A percentile compares a stretch with the other conserved stretches of the same genome.
Conservation (phyloP, 2,329 filamentous ascomycete species). For the Venturia aucupariae region DNA sequence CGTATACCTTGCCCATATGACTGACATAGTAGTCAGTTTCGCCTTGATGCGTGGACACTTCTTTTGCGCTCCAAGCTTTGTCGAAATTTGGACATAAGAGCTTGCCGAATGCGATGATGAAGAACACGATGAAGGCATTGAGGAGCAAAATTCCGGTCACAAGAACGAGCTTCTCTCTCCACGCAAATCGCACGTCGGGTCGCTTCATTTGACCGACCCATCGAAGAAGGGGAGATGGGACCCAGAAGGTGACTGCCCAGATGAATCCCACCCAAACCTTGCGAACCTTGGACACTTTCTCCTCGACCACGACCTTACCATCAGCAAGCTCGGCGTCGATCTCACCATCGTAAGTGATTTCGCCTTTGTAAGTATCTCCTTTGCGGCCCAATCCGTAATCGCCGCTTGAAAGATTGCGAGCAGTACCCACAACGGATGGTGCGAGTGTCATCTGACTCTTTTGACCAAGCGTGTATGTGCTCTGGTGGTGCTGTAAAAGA, state of each 20-base stretch:
- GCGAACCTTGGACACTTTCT: constrained; percentile 53
- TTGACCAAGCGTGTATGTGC: constrained; percentile 36
- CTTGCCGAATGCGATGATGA: constrained; percentile 78
- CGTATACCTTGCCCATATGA: constrained; percentile 81
- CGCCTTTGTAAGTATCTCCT: constrained; percentile 67
- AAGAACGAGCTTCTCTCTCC: constrained; percentile 88
- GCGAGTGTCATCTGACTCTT: constrained; percentile 35
- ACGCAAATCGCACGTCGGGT: constrained; percentile 92
- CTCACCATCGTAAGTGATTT: constrained; percentile 61
- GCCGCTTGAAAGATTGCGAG: constrained; percentile 40
- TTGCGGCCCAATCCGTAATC: constrained; percentile 86
- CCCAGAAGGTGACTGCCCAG: constrained; percentile 88
- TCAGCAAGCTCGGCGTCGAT: constrained; percentile 72
- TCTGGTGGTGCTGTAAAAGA: constrained; percentile 46
- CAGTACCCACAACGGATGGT: constrained; percentile 55
- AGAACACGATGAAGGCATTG: constrained; percentile 79
- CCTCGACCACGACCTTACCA: constrained; percentile 65
- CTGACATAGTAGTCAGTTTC: constrained; percentile 76
- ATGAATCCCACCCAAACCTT: constrained; percentile 73
- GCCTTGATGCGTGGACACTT: constrained; percentile 64
- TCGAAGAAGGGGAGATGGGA: constrained; percentile 76
- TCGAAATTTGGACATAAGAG: constrained; percentile 84
- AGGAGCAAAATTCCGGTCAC: constrained; percentile 70
- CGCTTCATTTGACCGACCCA: constrained; percentile 90
- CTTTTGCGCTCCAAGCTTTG: constrained; percentile 70